Evolutionary conservation across 2,329 filamentous ascomycete species (phyloP).

Genomic region (Xylaria polymorpha): DNA sequence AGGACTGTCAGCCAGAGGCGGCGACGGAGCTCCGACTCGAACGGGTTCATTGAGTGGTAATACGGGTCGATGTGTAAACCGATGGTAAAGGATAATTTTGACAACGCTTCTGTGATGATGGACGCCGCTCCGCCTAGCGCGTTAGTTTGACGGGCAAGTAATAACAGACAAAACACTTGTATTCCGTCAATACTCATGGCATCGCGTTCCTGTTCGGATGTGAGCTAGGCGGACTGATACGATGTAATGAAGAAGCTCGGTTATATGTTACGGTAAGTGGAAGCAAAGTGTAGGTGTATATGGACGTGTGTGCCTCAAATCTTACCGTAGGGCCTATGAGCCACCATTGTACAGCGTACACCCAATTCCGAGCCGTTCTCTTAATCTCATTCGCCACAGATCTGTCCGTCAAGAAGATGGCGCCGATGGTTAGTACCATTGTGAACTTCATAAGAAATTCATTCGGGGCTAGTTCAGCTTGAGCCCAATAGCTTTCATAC

Average conservation of each 20-base stretch:
- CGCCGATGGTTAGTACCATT: constrained; percentile 44
- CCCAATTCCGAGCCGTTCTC: constrained; percentile 45
- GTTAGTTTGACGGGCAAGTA: constrained; percentile 44
- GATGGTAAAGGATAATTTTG: constrained; percentile 48
- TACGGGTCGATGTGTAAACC: constrained; percentile 48
- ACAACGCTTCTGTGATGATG: constrained; percentile 47
- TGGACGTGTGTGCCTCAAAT: not conserved
- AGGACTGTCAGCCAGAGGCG: constrained; percentile 49
- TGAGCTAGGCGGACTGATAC: constrained; percentile 12
- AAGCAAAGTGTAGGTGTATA: not conserved
- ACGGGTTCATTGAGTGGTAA: constrained; percentile 38
- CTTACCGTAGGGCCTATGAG: constrained; percentile 43
- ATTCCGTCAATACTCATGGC: constrained; percentile 45
- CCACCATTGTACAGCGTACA: constrained; percentile 48
- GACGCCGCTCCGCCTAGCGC: constrained; percentile 44
- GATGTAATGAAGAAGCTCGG: not conserved
- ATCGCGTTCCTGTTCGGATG: constrained; percentile 34
- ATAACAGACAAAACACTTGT: constrained; percentile 44
- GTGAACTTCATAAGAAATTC: constrained; percentile 43
- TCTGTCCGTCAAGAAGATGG: constrained; percentile 40
- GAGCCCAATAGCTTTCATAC: constrained; percentile 41
- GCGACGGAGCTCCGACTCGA: constrained; percentile 46
- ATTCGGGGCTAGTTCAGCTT: not conserved
- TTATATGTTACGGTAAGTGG: not conserved
- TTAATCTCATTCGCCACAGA: constrained; percentile 39